Evolutionary conservation across 345 rosid species (phyloP).

Genomic region (Eucalyptus sp.): DNA sequence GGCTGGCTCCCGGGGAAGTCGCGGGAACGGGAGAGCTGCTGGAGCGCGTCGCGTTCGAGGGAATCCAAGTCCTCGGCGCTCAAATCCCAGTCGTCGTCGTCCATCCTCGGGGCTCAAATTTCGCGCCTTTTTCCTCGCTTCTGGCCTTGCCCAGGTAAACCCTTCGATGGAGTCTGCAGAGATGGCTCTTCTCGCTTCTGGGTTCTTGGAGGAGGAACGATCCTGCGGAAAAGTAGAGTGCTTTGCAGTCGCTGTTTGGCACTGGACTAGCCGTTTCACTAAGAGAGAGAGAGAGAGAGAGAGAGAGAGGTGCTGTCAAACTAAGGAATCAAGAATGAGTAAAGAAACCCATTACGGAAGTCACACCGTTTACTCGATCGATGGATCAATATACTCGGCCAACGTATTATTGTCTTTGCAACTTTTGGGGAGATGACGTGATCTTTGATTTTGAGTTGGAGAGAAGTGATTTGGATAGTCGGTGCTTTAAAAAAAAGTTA

Average conservation of each 20-base stretch:
- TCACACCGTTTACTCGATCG: background rate
- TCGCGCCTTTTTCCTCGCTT: background rate
- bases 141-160: background rate
- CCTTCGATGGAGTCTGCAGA: background rate
- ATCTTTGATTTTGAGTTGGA: background rate
- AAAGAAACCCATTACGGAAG: background rate
- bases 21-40: conserved; percentile 38
- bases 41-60: conserved; percentile 67
- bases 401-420: background rate
- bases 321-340: background rate
- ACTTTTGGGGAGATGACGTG: background rate
- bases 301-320: background rate
- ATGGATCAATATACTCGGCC: background rate
- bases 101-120: conserved; percentile 18
- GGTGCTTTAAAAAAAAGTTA: background rate
- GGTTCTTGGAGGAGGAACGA: background rate
- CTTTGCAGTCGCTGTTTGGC: background rate
- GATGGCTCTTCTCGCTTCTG: background rate
- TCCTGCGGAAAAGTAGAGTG: background rate
- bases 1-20: conserved; percentile 1
- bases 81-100: conserved; percentile 62
- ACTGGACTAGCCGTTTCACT: background rate
- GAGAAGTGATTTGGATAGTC: background rate
- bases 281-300: background rate
- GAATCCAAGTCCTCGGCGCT: conserved; percentile 66